These are phyloP conservation scores for Dactylellina haptotyla DNA, from an alignment of 2,329 filamentous ascomycete species.

Conservation along the genomic window DNA sequence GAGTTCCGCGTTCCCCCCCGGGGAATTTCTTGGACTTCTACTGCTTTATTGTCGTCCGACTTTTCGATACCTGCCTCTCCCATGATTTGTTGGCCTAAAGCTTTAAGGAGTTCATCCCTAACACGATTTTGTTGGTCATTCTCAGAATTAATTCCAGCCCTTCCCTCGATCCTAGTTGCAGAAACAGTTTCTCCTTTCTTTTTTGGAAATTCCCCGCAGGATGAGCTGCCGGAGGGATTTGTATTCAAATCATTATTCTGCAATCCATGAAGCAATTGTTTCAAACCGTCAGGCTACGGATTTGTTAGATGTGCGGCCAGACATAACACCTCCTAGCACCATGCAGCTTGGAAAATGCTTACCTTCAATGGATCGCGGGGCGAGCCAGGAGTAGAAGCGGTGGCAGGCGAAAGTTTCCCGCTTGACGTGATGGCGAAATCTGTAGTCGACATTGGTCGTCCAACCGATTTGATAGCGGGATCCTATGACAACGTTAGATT, in stretches of 20 bases:
- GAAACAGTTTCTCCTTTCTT: not conserved
- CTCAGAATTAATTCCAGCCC: not conserved
- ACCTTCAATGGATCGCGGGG: constrained; percentile 12
- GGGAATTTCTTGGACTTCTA: not conserved
- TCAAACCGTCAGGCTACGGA: constrained; percentile 29
- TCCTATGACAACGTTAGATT: constrained; percentile 24
- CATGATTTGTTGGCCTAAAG: not conserved
- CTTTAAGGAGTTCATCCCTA: constrained; percentile 17
- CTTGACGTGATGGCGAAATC: constrained; percentile 20
- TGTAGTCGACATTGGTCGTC: constrained; percentile 25
- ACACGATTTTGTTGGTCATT: not conserved
- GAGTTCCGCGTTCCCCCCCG: constrained; percentile 41
- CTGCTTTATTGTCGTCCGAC: not conserved
- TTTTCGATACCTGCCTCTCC: not conserved
- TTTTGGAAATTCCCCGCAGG: constrained; percentile 5
- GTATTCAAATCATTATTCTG: constrained; percentile 26
- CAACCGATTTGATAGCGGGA: constrained; percentile 42
- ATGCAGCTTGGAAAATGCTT: not conserved
- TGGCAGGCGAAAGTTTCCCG: constrained; percentile 9
- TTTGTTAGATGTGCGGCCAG: not conserved
- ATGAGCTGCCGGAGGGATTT: constrained; percentile 5
- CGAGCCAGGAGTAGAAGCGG: not conserved
- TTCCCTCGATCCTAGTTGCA: not conserved
- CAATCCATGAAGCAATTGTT: constrained; percentile 32
- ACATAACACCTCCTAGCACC: not conserved